Conservation (phyloP, 2,329 filamentous ascomycete genomes). For the Pseudocercospora fuligena region DNA sequence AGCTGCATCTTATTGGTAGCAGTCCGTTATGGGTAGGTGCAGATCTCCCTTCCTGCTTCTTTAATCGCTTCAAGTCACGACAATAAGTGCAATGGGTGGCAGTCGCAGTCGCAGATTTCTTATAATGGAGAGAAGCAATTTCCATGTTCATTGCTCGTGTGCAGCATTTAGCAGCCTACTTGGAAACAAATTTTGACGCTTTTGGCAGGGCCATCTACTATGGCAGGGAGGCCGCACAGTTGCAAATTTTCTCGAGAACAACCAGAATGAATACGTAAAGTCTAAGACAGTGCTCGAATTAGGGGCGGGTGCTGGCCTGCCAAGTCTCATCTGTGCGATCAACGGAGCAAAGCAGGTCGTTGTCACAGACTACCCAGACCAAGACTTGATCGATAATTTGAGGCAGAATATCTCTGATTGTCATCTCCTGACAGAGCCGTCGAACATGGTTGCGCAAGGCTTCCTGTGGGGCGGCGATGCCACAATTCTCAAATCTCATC, state of each 20-base stretch:
- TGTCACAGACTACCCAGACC: constrained; percentile 87
- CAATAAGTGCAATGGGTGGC: not conserved
- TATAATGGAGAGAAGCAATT: not conserved
- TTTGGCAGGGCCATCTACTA: constrained; percentile 70
- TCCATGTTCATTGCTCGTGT: not conserved
- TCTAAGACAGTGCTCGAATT: constrained; percentile 81
- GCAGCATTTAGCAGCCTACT: not conserved
- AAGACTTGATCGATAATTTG: constrained; percentile 80
- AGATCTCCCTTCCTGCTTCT: constrained; percentile 10
- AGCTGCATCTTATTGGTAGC: constrained; percentile 79
- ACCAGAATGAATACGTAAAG: constrained; percentile 63
- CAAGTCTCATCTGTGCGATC: constrained; percentile 73
- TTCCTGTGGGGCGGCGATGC: constrained; percentile 82
- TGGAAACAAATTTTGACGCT: not conserved
- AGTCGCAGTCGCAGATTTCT: not conserved
- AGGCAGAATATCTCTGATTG: constrained; percentile 72
- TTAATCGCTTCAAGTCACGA: not conserved
- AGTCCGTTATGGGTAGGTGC: constrained; percentile 77
- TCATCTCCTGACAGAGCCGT: constrained; percentile 43
- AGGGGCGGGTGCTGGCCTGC: constrained; percentile 82
- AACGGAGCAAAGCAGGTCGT: constrained; percentile 71
- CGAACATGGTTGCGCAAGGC: constrained; percentile 57
- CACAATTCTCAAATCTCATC: constrained; percentile 60
- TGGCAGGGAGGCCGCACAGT: constrained; percentile 89
- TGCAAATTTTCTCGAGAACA: constrained; percentile 75